These are phyloP conservation scores for Cladobotryum mycophilum DNA, from an alignment of 2,329 filamentous ascomycete species.

Conservation along the genomic window DNA sequence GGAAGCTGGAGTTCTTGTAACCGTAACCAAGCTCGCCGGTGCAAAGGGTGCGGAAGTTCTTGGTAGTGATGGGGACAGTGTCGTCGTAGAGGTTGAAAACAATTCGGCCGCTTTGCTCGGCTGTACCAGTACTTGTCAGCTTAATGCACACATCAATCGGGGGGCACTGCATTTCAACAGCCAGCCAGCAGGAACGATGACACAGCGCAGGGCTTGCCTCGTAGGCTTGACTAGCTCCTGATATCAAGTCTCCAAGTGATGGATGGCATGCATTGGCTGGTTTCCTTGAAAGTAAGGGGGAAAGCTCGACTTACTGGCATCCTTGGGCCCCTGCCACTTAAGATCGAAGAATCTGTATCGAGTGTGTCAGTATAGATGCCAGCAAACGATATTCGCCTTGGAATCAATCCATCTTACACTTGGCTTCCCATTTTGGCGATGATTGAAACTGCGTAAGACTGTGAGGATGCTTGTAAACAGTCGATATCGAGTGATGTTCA, in stretches of 20 bases:
- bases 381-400: too few relatives aligned
- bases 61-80: constrained; percentile 78
- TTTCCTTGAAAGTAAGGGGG: too few relatives aligned
- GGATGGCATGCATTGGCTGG: too few relatives aligned
- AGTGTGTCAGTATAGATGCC: constrained; percentile 15
- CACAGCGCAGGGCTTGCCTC: too few relatives aligned
- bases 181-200: constrained; percentile 25
- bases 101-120: constrained; percentile 72
- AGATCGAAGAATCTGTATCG: constrained; percentile 61
- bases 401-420: too few relatives aligned
- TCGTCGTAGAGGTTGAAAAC: constrained; percentile 84
- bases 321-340: constrained; percentile 65
- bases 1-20: constrained; percentile 78
- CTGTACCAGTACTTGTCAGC: not conserved
- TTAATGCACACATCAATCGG: constrained; percentile 13
- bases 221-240: too few relatives aligned
- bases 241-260: too few relatives aligned
- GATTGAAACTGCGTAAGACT: too few relatives aligned
- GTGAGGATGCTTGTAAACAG: too few relatives aligned
- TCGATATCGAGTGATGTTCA: too few relatives aligned
- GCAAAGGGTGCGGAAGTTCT: constrained; percentile 83
- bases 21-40: constrained; percentile 74
- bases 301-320: constrained; percentile 46
- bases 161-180: constrained; percentile 6
- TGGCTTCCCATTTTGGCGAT: too few relatives aligned